A percentile compares a stretch with the other conserved stretches of the same genome.
phyloP scores from a whole-genome alignment of 768 basidiomycete genomes.

The Dioszegia hungarica region DNA sequence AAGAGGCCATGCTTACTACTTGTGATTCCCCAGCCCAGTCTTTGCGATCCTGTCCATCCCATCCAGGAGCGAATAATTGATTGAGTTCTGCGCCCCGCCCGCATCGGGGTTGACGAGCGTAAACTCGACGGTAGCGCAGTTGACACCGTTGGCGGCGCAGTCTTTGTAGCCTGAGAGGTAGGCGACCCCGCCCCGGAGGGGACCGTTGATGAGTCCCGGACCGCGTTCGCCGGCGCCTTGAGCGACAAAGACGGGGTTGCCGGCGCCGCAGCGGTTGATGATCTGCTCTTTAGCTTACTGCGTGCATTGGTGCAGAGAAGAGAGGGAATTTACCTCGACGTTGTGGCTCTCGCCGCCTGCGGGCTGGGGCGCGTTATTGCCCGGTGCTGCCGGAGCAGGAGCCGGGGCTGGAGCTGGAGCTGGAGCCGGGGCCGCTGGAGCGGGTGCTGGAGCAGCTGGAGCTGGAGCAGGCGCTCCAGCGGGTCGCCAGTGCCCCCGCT shows the following conservation, averaged over 20 bases:
- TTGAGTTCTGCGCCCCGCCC: conserved; percentile 9
- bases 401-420: background rate
- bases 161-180: conserved; percentile 11
- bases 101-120: conserved; percentile 13
- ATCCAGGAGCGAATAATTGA: conserved; percentile 18
- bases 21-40: conserved; percentile 11
- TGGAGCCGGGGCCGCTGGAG: background rate
- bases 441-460: background rate
- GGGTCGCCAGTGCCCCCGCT: no score
- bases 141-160: conserved; percentile 12
- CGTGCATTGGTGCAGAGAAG: no score
- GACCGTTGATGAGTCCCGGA: conserved; percentile 12
- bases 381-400: no score
- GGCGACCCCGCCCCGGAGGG: conserved; percentile 17
- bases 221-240: background rate
- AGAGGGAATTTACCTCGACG: background rate
- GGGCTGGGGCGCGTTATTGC: no score
- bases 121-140: conserved; percentile 24
- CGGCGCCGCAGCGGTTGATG: conserved; percentile 22
- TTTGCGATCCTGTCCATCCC: background rate
- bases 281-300: conserved; percentile 9
- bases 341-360: background rate
- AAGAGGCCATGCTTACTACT: conserved; percentile 12
- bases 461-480: no score
- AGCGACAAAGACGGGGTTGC: conserved; percentile 15